Conservation (phyloP, 108 stramenopile genomes). For the Nitzschia palea region DNA sequence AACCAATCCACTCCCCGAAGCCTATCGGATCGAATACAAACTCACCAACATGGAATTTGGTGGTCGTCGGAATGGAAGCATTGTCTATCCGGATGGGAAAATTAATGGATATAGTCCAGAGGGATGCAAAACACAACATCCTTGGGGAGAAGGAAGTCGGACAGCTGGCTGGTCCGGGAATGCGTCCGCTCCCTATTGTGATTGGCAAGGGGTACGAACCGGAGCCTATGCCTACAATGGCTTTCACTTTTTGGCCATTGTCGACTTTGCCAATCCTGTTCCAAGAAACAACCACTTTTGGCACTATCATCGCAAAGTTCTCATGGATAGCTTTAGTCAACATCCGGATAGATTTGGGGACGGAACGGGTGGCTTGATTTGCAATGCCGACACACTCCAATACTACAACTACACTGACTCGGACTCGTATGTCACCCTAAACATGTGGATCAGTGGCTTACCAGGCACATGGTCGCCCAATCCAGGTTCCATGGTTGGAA, state of each 20-base stretch:
- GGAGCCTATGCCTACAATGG: constrained; percentile 26
- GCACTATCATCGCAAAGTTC: constrained; percentile 27
- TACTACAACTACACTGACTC: constrained; percentile 27
- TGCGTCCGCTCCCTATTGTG: constrained; percentile 15
- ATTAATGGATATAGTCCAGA: constrained; percentile 25
- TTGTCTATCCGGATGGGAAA: constrained; percentile 11
- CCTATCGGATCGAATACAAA: constrained; percentile 35
- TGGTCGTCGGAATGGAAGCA: constrained; percentile 17
- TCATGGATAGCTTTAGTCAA: constrained; percentile 29
- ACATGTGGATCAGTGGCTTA: constrained; percentile 34
- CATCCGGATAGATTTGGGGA: constrained; percentile 26
- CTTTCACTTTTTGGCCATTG: constrained; percentile 27
- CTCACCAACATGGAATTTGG: constrained; percentile 19
- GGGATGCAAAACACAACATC: constrained; percentile 32
- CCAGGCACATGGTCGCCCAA: constrained; percentile 12
- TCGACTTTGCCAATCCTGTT: constrained; percentile 27
- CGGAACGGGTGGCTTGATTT: constrained; percentile 12
- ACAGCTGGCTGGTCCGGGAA: constrained; percentile 17
- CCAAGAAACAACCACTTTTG: constrained; percentile 36
- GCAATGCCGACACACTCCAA: constrained; percentile 14
- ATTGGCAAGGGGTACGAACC: constrained; percentile 19
- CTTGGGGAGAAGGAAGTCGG: constrained; percentile 31
- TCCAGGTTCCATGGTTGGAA: constrained; percentile 13
- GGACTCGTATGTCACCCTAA: constrained; percentile 13
- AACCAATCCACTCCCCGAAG: constrained; percentile 21